Evolutionary conservation across 441 rosid species (phyloP), one percentile per base, ranked within the genome.

Genomic region (Corymbia citriodora): DNA sequence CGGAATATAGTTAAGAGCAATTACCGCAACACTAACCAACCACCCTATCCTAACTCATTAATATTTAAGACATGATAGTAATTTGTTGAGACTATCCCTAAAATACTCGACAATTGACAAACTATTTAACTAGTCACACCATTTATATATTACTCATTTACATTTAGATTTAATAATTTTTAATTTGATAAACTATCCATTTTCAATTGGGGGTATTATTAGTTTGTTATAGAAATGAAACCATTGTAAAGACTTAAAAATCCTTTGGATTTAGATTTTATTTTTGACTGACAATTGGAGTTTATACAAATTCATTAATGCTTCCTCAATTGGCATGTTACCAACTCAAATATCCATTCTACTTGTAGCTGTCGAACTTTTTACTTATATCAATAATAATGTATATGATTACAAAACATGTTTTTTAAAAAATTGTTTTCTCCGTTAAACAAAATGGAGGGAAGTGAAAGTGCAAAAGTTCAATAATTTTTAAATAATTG

Each of bases 51-150:
- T n/a, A 29, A 65, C 45, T 70, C 10, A 17, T 31, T 70, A 31
- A 16, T 16, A 70, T 9, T 70, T 16, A 33, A 2, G 79, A 33
- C 23, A 17, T 4, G 45, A 33, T 31, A 9, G 25, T 2, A 70
- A 17, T 33, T 18, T 27, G 3, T 40, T 0, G 1, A 74, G 2
- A 40, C 4, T 40, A 21, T 36, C 7, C 2, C 2, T 40, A 6
- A 74, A 74, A 74, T 40, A 10, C 40, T 74, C 17, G 1, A 21
- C 10, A 7, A 21, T 36, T 0, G 50, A 74, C 2, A 21, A 21
- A 40, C 4, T 74, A 36, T 74, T 36, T 74, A 11, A 74, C 15
- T 3, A 0, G 0, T 12, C 23, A 45, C 6, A 0, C 1, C 1
- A 7, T 40, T 3, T 15, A 23, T 12, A 23, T 23, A 79, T 40